phyloP scores from a whole-genome alignment of 495 filamentous ascomycete genomes.

The Monascus purpureus region DNA sequence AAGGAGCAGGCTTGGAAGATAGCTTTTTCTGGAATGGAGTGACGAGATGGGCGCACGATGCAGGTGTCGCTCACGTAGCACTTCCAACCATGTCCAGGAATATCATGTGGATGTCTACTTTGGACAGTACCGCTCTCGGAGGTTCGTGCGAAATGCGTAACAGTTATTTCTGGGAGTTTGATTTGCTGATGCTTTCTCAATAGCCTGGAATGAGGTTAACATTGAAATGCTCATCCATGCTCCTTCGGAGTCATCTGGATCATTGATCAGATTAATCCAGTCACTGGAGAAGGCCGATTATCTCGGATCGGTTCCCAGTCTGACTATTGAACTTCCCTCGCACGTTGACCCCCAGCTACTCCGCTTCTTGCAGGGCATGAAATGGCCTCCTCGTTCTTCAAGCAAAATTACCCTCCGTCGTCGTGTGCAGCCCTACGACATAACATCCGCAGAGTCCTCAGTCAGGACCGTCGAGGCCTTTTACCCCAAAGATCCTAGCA shows the following conservation, averaged over 20 bases:
- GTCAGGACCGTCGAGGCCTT: slow-evolving; percentile 66
- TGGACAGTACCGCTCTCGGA: slow-evolving; percentile 57
- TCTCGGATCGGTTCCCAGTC: slow-evolving; percentile 46
- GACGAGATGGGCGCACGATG: slow-evolving; percentile 24
- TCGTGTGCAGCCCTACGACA: slow-evolving; percentile 41
- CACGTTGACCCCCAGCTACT: slow-evolving; percentile 46
- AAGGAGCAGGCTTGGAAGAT: slow-evolving; percentile 29
- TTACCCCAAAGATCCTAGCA: slow-evolving; percentile 47
- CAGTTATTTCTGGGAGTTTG: neutral
- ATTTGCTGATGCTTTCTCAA: slow-evolving; percentile 3
- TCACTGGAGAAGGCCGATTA: slow-evolving; percentile 65
- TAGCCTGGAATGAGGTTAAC: slow-evolving; percentile 60
- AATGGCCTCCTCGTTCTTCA: slow-evolving; percentile 45
- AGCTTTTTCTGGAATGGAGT: slow-evolving; percentile 40
- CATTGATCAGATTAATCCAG: slow-evolving; percentile 54
- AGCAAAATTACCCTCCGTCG: slow-evolving; percentile 50
- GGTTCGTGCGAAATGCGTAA: slow-evolving; percentile 27
- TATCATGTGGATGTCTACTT: slow-evolving; percentile 59
- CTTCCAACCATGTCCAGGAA: slow-evolving; percentile 47
- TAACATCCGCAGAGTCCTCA: slow-evolving; percentile 49
- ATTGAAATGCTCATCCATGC: slow-evolving; percentile 71
- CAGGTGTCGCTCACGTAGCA: slow-evolving; percentile 44
- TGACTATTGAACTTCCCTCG: slow-evolving; percentile 69
- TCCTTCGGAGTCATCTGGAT: slow-evolving; percentile 50
- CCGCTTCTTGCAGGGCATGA: slow-evolving; percentile 43